Evolutionary conservation across 2,329 filamentous ascomycete species (phyloP).

Genomic region (Exutisphaerella laricina): DNA sequence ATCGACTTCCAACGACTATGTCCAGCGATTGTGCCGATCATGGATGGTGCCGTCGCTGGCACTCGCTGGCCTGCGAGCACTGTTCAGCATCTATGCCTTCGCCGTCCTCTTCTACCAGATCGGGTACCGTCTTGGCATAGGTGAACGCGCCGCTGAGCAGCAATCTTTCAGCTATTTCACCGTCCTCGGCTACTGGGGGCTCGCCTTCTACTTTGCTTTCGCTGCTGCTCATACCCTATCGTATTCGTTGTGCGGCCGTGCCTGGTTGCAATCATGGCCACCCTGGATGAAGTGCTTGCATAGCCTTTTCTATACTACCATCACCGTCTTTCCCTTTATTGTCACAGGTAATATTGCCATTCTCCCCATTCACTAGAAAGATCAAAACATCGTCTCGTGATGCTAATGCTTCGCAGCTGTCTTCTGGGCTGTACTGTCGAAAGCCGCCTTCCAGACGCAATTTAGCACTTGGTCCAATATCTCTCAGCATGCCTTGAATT

Average conservation of each 20-base stretch:
- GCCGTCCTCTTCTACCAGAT: constrained; percentile 63
- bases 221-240: constrained; percentile 62
- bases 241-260: constrained; percentile 47
- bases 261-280: constrained; percentile 37
- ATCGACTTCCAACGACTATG: constrained; percentile 14
- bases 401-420: too few species aligned
- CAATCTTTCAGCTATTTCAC: constrained; percentile 77
- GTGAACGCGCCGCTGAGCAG: constrained; percentile 43
- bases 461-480: constrained; percentile 54
- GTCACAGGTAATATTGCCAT: constrained; percentile 45
- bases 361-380: too few species aligned
- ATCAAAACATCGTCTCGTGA: too few species aligned
- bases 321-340: constrained; percentile 40
- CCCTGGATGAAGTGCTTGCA: constrained; percentile 36
- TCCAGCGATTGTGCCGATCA: constrained; percentile 64
- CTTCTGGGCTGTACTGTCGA: constrained; percentile 39
- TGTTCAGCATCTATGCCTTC: constrained; percentile 60
- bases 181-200: constrained; percentile 72
- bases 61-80: constrained; percentile 54
- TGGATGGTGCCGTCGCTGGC: constrained; percentile 67
- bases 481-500: constrained; percentile 71
- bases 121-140: constrained; percentile 57
- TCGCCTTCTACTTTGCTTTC: constrained; percentile 71
- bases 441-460: constrained; percentile 30
- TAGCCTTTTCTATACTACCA: constrained; percentile 39